phyloP scores from a whole-genome alignment of 306 rosid species.

The Gynostemma pentaphyllum region DNA sequence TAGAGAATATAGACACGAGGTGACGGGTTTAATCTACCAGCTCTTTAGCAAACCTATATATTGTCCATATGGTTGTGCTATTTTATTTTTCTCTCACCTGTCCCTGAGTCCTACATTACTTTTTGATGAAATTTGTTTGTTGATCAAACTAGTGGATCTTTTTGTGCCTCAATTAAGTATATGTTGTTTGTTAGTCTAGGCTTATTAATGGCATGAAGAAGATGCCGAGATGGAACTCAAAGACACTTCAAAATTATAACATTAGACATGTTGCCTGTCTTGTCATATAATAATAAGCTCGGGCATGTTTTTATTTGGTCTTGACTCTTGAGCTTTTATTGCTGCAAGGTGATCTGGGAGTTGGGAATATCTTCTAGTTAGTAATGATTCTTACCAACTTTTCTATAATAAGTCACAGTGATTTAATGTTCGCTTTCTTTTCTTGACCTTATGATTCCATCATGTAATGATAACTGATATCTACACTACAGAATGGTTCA shows the following conservation, averaged over 20 bases:
- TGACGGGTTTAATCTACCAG: conserved; percentile 13
- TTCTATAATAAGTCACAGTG: not conserved
- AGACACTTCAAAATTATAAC: not conserved
- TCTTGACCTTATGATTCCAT: too few relatives aligned
- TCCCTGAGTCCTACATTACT: not conserved
- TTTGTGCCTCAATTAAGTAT: not conserved
- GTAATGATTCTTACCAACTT: not conserved
- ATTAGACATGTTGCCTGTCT: not conserved
- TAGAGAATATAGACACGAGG: conserved; percentile 91
- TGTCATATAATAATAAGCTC: not conserved
- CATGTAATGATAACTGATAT: not conserved
- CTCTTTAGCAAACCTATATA: not conserved
- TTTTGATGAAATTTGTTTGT: not conserved
- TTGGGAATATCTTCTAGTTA: not conserved
- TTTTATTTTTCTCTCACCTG: not conserved
- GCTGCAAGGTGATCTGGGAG: not conserved
- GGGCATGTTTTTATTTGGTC: not conserved
- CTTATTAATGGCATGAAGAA: not conserved
- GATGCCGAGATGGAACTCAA: not conserved
- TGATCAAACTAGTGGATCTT: not conserved
- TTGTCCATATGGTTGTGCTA: not conserved
- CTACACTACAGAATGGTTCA: not conserved
- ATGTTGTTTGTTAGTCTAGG: not conserved
- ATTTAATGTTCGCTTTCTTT: not conserved
- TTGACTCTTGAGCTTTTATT: not conserved